Percentiles rank a stretch among this genome's conserved stretches.
Evolutionary conservation across 2,329 filamentous ascomycete genomes (phyloP).

Genomic region (Botryosphaeria dothidea): DNA sequence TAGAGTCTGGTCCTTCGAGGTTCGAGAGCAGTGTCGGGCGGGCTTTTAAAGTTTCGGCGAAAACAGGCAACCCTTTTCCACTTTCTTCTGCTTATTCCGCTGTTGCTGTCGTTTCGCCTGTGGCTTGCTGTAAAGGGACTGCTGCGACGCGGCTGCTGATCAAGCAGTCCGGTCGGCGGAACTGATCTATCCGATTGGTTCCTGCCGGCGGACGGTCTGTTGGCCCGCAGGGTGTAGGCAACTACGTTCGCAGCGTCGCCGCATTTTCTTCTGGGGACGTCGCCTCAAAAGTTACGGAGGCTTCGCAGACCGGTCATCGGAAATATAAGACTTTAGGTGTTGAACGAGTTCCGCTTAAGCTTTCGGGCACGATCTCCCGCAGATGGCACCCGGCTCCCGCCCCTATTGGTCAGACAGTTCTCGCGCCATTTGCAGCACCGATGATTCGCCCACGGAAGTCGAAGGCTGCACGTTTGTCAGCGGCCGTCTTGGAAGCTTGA

Average conservation of each 20-base stretch:
- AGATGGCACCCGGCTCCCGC: not conserved
- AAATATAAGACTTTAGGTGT: not conserved
- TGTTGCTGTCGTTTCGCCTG: too few relatives aligned
- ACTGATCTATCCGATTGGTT: constrained; percentile 6
- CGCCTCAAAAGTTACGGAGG: not conserved
- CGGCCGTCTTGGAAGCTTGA: not conserved
- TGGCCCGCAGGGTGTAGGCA: not conserved
- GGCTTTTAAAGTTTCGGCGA: not conserved
- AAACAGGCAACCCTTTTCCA: not conserved
- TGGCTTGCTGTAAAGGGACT: too few relatives aligned
- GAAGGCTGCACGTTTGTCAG: not conserved
- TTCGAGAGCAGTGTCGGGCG: not conserved
- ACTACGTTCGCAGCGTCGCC: not conserved
- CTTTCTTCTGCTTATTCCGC: not conserved
- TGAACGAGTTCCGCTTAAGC: constrained; percentile 8
- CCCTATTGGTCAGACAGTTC: not conserved
- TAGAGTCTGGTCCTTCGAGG: not conserved
- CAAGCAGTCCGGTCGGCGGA: constrained; percentile 3
- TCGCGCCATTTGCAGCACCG: not conserved
- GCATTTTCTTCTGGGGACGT: not conserved
- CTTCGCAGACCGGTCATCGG: not conserved
- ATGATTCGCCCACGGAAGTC: not conserved
- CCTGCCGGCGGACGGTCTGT: not conserved
- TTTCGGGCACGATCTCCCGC: constrained; percentile 9
- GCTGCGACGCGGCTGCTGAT: constrained; percentile 4